Conservation (phyloP, 2,329 filamentous ascomycete genomes). For the Talaromyces pinophilus region DNA sequence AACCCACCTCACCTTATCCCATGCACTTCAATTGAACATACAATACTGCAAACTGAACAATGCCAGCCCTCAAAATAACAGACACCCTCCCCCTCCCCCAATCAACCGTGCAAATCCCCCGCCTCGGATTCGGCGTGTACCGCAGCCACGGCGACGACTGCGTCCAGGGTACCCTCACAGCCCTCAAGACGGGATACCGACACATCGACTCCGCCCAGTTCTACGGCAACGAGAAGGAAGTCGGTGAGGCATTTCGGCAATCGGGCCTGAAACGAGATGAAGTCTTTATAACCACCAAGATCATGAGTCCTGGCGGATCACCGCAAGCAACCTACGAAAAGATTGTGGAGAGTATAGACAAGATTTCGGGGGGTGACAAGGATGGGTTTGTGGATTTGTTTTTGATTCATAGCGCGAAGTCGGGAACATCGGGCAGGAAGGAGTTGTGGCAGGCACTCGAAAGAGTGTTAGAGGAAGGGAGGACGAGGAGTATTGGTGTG, state of each 20-base stretch:
- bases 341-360: conserved; percentile 62
- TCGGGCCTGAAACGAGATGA: conserved; percentile 56
- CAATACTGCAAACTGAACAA: conserved; percentile 24
- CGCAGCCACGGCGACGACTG: conserved; percentile 58
- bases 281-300: conserved; percentile 72
- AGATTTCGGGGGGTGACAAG: conserved; percentile 52
- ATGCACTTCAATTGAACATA: not conserved
- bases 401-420: conserved; percentile 66
- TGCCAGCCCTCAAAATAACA: conserved; percentile 46
- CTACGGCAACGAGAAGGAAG: conserved; percentile 69
- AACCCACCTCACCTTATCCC: too few species aligned
- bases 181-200: conserved; percentile 54
- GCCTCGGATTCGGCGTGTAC: conserved; percentile 72
- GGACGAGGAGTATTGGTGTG: conserved; percentile 67
- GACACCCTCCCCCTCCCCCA: conserved; percentile 55
- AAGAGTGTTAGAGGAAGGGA: conserved; percentile 60
- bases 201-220: conserved; percentile 64
- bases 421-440: conserved; percentile 57
- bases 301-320: conserved; percentile 57
- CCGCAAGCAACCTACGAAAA: conserved; percentile 62
- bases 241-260: conserved; percentile 63
- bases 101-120: conserved; percentile 58
- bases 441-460: conserved; percentile 68
- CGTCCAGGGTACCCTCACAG: conserved; percentile 59
- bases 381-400: conserved; percentile 71